Conservation (phyloP, 345 rosid genomes). For the Pelargonium nanum region DNA sequence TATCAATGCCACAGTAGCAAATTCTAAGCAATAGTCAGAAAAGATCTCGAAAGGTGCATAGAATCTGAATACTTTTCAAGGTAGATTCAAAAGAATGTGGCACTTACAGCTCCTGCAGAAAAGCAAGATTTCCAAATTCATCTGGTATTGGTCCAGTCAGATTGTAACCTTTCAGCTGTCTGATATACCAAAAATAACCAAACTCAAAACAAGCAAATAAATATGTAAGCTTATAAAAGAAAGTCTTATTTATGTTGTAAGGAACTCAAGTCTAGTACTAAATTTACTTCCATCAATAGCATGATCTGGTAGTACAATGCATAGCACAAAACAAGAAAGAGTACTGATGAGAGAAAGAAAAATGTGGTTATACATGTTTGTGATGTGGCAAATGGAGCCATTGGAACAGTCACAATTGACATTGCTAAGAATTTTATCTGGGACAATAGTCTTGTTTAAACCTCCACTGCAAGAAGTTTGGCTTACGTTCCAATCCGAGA, state of each 20-base stretch:
- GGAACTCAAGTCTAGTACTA: too few relatives aligned
- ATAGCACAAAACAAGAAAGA: neutral
- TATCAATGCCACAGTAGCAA: neutral
- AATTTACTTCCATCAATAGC: too few relatives aligned
- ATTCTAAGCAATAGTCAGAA: too few relatives aligned
- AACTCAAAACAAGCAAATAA: neutral
- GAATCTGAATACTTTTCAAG: neutral
- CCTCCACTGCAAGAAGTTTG: conserved; percentile 34
- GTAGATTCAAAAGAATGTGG: neutral
- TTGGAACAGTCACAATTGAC: conserved; percentile 46
- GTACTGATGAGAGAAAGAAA: neutral
- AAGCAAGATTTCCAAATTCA: conserved; percentile 53
- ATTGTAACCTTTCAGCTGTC: conserved; percentile 40
- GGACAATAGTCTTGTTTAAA: conserved; percentile 15
- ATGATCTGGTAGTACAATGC: too few relatives aligned
- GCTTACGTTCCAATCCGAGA: conserved; percentile 20
- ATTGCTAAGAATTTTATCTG: conserved; percentile 4
- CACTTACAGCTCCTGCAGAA: conserved; percentile 47
- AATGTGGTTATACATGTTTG: conserved; percentile 33
- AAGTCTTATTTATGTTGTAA: neutral
- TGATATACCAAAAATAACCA: conserved; percentile 17
- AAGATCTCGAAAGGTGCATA: neutral
- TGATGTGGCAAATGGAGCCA: conserved; percentile 44
- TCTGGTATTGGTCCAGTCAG: conserved; percentile 52
- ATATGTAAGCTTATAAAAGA: neutral